Base-by-base conservation (phyloP, 495 filamentous ascomycete genomes). In the Parachaetomium inaequale region DNA sequence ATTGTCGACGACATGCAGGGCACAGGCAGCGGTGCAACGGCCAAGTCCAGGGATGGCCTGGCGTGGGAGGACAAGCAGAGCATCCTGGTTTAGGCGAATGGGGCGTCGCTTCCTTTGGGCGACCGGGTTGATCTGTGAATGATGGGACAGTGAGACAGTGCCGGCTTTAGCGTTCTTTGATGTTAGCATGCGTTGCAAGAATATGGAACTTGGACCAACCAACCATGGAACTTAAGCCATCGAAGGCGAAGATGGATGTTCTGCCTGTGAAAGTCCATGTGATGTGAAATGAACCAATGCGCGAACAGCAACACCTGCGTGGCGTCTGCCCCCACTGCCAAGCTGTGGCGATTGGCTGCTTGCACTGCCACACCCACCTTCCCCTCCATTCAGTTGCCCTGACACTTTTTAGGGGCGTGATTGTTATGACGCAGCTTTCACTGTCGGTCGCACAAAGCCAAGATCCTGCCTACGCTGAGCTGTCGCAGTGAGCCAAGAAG, bases 1-100 rank as follows among this genome's bases (percentile, higher is more conserved):
- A 82, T 97, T 53, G 79, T 88, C 5, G 82, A 92, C 66, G 85
- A 81, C 26, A 69, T 73, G 45, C 11, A 66, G 40, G 66, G 50
- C 3, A 54, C 50, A 7, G 17, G 21, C 8, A 21, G n/a, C n/a
- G n/a, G n/a, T n/a, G n/a, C n/a, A n/a, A n/a, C 29, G 12, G 49
- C 46, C 40, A 54, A 29, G 4, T 8, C 15, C n/a, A 58, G 43
- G 58, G 28, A 32, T 49, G 49, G 26, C 32, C 28, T n/a, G 32
- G 25, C 8, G 14, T 45, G 40, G 32, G 49, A 58, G 14, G 38
- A 54, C 5, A 26, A 49, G 28, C 36, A 49, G 36, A 4, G 19
- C 0, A 25, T 47, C 23, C n/a, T 55, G 15, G 29, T 11, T 31
- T 55, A 55, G 34, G 7, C 19, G 11, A 38, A 38, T 21, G 5